phyloP scores from a whole-genome alignment of 2,329 filamentous ascomycete genomes.

The Tolypocladium paradoxum region DNA sequence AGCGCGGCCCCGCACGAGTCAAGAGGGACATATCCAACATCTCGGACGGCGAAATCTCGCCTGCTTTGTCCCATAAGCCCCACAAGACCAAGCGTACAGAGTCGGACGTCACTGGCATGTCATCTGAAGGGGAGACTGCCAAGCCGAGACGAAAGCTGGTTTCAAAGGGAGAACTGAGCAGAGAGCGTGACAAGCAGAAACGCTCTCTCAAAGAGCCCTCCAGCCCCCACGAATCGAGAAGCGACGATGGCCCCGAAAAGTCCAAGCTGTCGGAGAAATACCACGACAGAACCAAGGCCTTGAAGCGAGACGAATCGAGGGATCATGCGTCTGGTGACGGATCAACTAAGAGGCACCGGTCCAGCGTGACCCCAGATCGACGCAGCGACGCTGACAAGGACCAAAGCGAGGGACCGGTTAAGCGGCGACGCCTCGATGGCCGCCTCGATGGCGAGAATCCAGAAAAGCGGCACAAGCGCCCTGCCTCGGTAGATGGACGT shows the following conservation, averaged over 20 bases:
- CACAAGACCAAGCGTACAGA: constrained; percentile 42
- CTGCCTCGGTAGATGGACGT: constrained; percentile 34
- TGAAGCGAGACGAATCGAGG: constrained; percentile 51
- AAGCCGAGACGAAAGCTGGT: constrained; percentile 54
- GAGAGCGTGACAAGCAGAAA: constrained; percentile 46
- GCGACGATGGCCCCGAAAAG: constrained; percentile 40
- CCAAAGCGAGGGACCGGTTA: constrained; percentile 37
- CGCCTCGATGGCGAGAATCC: constrained; percentile 43
- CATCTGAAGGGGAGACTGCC: constrained; percentile 44
- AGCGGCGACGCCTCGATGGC: constrained; percentile 45
- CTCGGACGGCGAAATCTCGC: constrained; percentile 44
- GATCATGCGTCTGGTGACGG: constrained; percentile 42
- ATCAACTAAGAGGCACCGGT: constrained; percentile 46
- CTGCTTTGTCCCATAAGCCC: constrained; percentile 34
- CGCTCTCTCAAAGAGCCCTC: constrained; percentile 42
- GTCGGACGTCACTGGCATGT: constrained; percentile 38
- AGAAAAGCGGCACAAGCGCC: constrained; percentile 35
- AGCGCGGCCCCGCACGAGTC: constrained; percentile 40
- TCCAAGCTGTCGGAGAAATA: constrained; percentile 40
- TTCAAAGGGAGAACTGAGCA: constrained; percentile 51
- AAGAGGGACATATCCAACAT: constrained; percentile 43
- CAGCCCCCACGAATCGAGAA: constrained; percentile 38
- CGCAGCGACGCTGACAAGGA: constrained; percentile 43
- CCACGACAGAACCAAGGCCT: constrained; percentile 47
- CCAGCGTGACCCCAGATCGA: constrained; percentile 46